These are phyloP conservation scores for Bruguiera gymnorhiza DNA, from an alignment of 345 rosid genomes.

Conservation along the genomic window DNA sequence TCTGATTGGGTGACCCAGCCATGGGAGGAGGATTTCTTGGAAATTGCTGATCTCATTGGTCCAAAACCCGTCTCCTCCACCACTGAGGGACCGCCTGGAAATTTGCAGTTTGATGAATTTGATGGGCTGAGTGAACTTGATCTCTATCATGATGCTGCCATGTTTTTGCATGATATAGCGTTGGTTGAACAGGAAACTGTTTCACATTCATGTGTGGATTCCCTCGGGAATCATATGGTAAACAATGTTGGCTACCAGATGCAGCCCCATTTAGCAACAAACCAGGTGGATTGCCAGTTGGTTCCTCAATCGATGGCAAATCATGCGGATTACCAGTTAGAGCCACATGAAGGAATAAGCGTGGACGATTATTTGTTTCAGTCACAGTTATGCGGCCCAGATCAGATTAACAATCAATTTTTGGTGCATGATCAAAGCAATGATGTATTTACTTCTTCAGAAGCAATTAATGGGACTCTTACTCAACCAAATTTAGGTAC, in stretches of 20 bases:
- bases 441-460: slow-evolving; percentile 19
- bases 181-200: slow-evolving; percentile 30
- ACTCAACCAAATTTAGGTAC: slow-evolving; percentile 48
- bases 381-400: slow-evolving; percentile 16
- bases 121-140: slow-evolving; percentile 51
- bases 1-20: slow-evolving; percentile 11
- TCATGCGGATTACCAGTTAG: slow-evolving; percentile 12
- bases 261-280: slow-evolving; percentile 12
- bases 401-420: slow-evolving; percentile 29
- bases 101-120: slow-evolving; percentile 27
- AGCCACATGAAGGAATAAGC: slow-evolving; percentile 10
- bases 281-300: slow-evolving; percentile 25
- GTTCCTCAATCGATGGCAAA: slow-evolving; percentile 20
- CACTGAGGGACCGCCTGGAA: slow-evolving; percentile 26
- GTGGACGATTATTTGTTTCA: slow-evolving; percentile 11
- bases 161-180: slow-evolving; percentile 45
- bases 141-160: slow-evolving; percentile 41
- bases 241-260: slow-evolving; percentile 29
- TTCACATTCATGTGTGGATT: slow-evolving; percentile 10
- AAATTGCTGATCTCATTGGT: slow-evolving; percentile 63
- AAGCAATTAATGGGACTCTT: slow-evolving; percentile 18
- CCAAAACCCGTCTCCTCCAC: slow-evolving; percentile 32
- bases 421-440: slow-evolving; percentile 42
- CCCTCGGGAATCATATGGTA: slow-evolving; percentile 18
- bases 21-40: slow-evolving; percentile 58